Percentiles rank a stretch among this genome's conserved stretches.
Conservation (phyloP, 208 protist species). For the Trichomonas gallinae region DNA sequence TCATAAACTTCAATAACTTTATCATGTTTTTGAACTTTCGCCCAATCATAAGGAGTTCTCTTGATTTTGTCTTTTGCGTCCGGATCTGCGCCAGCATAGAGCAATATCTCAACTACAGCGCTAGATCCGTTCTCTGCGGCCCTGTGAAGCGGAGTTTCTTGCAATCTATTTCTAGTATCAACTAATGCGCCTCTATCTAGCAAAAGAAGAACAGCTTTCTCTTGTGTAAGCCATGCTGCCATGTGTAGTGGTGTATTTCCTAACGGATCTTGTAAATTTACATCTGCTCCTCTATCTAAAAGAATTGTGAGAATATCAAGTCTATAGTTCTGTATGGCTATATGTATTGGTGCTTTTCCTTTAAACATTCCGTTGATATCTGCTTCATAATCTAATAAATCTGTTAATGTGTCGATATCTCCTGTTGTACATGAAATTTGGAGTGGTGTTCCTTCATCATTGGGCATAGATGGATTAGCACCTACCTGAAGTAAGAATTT, state of each 20-base stretch:
- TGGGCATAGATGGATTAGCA: background rate
- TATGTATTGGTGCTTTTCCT: background rate
- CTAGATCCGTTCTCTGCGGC: background rate
- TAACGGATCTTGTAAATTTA: background rate
- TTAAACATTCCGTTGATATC: background rate
- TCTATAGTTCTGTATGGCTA: background rate
- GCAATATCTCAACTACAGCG: background rate
- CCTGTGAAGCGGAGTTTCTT: background rate
- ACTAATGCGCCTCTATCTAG: background rate
- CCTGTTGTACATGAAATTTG: background rate
- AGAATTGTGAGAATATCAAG: conserved; percentile 6
- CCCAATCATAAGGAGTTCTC: background rate
- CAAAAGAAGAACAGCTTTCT: background rate
- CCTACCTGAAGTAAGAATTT: background rate
- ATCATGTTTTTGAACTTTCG: background rate
- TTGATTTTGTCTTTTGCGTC: background rate
- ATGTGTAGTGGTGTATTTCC: background rate
- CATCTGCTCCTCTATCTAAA: conserved; percentile 1
- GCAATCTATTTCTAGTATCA: background rate
- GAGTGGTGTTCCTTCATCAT: background rate
- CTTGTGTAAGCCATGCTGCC: background rate
- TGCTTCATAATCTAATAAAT: background rate
- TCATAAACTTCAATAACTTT: background rate
- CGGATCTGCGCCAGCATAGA: background rate
- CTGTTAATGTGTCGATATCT: background rate